Evolutionary conservation across 257 asterid species (phyloP), one percentile per base, ranked within the genome.

Genomic region (Nyctanthes arbortristis): DNA sequence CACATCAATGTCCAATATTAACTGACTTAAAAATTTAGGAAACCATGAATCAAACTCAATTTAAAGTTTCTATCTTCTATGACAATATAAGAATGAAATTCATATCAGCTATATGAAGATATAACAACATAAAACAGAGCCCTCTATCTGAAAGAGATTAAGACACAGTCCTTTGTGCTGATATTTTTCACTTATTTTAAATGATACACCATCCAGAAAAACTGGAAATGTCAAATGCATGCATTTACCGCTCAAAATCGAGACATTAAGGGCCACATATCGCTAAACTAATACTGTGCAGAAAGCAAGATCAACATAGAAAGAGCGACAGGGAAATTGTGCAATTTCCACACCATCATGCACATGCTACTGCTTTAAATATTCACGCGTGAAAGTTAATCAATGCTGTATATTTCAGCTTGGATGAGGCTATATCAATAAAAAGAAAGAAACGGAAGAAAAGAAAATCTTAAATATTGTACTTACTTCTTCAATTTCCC

Each of bases 401-500:
- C 33, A 58, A 14, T 12, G 45, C 33, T 43, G 32, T 40, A 54
- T 36, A 33, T 63, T 25, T 61, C 61, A 68, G 40, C 29, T 25
- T 68, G 34, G 52, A 34, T 33, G n/a, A 63, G 22, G 49, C 28
- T 58, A 63, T 13, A 70, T 22, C 57, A 61, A 16, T 28, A 37
- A 55, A 22, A n/a, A n/a, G n/a, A n/a, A n/a, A n/a, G n/a, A n/a
- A n/a, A n/a, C n/a, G n/a, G n/a, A n/a, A n/a, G n/a, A n/a, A n/a
- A n/a, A n/a, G n/a, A n/a, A 52, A 81, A 39, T 43, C 25, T 40
- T 43, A 22, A 39, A 36, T 66, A 39, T 25, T 47, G 49, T 61
- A 60, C 90, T 63, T 82, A 93, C 98, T 74, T 89, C 88, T 79
- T 89, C 96, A 80, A 91, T 73, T 60, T 93, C 98, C 73, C 74